Percentiles rank a stretch among this genome's conserved stretches.
Evolutionary conservation across 768 basidiomycete species (phyloP).

Genomic region (Gloeopeniophorella convolvens): DNA sequence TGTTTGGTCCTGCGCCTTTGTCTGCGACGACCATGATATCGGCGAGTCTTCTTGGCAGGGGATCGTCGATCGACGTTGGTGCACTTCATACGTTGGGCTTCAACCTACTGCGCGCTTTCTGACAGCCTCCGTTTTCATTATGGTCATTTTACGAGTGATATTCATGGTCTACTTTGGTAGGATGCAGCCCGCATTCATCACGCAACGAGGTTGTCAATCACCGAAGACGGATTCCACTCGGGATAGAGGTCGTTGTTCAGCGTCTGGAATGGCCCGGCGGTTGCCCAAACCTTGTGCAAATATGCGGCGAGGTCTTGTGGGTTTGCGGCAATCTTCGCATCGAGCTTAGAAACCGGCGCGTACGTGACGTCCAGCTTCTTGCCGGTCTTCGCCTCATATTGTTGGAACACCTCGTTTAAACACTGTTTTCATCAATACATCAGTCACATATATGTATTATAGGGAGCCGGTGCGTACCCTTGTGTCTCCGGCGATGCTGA

Average conservation of each 20-base stretch:
- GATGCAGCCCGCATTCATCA: no score
- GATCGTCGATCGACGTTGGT: no score
- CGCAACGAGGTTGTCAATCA: conserved; percentile 12
- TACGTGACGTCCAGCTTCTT: conserved; percentile 20
- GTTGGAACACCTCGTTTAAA: conserved; percentile 19
- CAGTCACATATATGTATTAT: no score
- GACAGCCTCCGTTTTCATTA: no score
- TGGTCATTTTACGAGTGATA: no score
- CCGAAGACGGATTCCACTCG: conserved; percentile 20
- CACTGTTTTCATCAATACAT: no score
- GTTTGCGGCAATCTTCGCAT: conserved; percentile 12
- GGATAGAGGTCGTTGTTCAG: conserved; percentile 17
- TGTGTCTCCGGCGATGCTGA: conserved; percentile 13
- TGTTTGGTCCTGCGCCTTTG: no score
- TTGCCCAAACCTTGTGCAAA: conserved; percentile 9
- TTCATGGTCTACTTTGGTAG: no score
- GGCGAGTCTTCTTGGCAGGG: no score
- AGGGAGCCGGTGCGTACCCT: conserved; percentile 8
- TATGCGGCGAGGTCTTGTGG: background rate
- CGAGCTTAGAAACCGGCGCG: conserved; percentile 5
- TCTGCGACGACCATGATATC: no score
- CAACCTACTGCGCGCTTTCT: no score
- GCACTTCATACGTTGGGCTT: no score
- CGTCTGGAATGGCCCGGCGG: conserved; percentile 3
- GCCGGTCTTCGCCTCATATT: conserved; percentile 16